These are phyloP conservation scores for Coniochaeta pulveracea DNA, from an alignment of 2,329 filamentous ascomycete species.

Conservation along the genomic window DNA sequence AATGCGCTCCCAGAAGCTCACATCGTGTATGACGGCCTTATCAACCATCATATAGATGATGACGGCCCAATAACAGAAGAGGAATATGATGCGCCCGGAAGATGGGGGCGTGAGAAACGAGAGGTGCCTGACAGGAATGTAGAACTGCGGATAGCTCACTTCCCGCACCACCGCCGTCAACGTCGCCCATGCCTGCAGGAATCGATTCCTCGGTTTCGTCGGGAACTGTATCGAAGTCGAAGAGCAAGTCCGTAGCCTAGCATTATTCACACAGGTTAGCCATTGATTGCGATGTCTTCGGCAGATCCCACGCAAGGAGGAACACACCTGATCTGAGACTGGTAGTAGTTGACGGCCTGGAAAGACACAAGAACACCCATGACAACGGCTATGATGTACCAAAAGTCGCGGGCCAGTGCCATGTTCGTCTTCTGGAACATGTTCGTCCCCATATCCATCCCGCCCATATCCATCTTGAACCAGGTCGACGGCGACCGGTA, in stretches of 20 bases:
- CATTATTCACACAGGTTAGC: not conserved
- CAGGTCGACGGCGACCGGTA: no score
- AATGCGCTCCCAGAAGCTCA: constrained; percentile 51
- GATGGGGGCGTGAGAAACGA: constrained; percentile 48
- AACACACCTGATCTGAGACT: constrained; percentile 29
- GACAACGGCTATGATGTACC: constrained; percentile 44
- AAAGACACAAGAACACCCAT: constrained; percentile 28
- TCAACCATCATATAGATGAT: constrained; percentile 45
- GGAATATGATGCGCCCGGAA: constrained; percentile 40
- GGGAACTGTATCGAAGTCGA: constrained; percentile 33
- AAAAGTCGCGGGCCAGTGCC: constrained; percentile 41
- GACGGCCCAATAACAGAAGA: constrained; percentile 47
- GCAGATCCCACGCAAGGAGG: not conserved
- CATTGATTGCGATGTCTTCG: constrained; percentile 4
- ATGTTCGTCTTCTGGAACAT: constrained; percentile 34
- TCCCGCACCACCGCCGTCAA: constrained; percentile 46
- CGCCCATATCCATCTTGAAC: constrained; percentile 15
- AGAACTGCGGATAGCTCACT: constrained; percentile 41
- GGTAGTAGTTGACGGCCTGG: constrained; percentile 30
- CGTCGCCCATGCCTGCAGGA: constrained; percentile 45
- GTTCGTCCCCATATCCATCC: constrained; percentile 24
- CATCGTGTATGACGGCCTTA: constrained; percentile 36
- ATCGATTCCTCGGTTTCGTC: constrained; percentile 34
- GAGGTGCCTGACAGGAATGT: constrained; percentile 31
- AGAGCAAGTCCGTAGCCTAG: constrained; percentile 34